Evolutionary conservation across 352 stramenopile genomes (phyloP).

Genomic region (Phytopythium kandeliae): DNA sequence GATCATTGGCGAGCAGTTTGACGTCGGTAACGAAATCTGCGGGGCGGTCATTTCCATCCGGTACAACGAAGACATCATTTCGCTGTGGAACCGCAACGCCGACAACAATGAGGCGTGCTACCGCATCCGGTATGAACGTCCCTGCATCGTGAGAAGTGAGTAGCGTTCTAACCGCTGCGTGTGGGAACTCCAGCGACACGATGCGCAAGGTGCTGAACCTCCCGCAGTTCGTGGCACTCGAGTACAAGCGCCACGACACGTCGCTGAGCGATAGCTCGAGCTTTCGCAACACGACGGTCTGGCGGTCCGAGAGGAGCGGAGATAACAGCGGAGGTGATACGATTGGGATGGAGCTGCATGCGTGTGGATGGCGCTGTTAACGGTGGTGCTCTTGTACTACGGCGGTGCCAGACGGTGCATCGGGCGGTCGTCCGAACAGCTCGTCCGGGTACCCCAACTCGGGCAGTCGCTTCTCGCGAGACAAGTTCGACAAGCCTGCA

Average conservation of each 20-base stretch:
- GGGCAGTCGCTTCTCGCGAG: constrained; percentile 47
- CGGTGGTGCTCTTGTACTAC: background rate
- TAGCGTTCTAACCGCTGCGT: background rate
- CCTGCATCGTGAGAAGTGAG: too few species aligned
- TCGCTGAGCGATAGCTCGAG: constrained; percentile 79
- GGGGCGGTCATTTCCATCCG: constrained; percentile 88
- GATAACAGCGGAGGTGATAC: constrained; percentile 15
- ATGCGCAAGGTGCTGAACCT: constrained; percentile 89
- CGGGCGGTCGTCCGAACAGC: constrained; percentile 6
- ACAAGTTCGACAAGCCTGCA: constrained; percentile 38
- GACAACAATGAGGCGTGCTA: constrained; percentile 89
- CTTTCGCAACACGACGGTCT: constrained; percentile 78
- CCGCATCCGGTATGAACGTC: constrained; percentile 52
- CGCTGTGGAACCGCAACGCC: constrained; percentile 92
- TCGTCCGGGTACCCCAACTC: constrained; percentile 10
- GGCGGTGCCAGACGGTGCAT: background rate
- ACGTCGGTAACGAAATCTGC: constrained; percentile 92
- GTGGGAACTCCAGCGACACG: constrained; percentile 47
- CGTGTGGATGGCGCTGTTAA: background rate
- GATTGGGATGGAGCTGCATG: background rate
- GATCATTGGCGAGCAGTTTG: constrained; percentile 93
- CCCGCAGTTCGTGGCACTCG: constrained; percentile 86
- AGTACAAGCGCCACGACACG: constrained; percentile 91
- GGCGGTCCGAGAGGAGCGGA: constrained; percentile 53
- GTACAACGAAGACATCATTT: constrained; percentile 93